Base-by-base conservation (phyloP, 768 basidiomycete species). In the Suillus subluteus region DNA sequence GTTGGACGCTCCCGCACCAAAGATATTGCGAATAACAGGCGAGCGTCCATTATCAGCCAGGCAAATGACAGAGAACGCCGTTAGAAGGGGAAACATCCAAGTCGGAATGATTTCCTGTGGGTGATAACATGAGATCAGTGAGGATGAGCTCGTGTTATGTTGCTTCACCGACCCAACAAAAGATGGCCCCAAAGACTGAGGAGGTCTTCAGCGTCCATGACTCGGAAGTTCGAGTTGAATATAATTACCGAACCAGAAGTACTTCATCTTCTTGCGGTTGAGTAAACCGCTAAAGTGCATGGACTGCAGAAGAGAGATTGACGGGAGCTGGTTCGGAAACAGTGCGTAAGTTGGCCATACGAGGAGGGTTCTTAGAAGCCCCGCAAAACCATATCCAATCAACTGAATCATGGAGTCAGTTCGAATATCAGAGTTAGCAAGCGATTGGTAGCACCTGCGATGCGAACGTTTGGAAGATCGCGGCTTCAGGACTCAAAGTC, bases 321-420 rank as follows among this genome's bases (percentile, higher is more conserved):
- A 79, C 2, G 86, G 84, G 35, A 87, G 83, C 65, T 84, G 83
- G 15, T 73, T 78, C 3, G 86, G 86, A 72, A 83, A 86, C 67
- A 87, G 82, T 1, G 85, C 85, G 66, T 85, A 84, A 30, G 84
- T 85, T 2, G 84, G 84, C 70, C 85, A 85, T 1, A 86, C 84
- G 8, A 86, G 75, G 41, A 86, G 74, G 1, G 79, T 82, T 21
- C 84, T 79, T 62, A 86, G 66, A 38, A 80, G 68, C 4, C 80
- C 80, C 23, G 79, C 79, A 61, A 81, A 71, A 5, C 79, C 79
- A 63, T 77, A 78, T 62, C 82, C 81, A 11, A 82, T 68, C 78
- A 80, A 78, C 62, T 81, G 78, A 3, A 52, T 12, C 4, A 40
- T 32, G 38, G 6, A 23, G 55, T 66, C 15, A 61, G 26, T 35